Percentiles rank a stretch among this genome's conserved stretches.
phyloP scores from a whole-genome alignment of 306 rosid genomes.

The Inga leiocalycina region DNA sequence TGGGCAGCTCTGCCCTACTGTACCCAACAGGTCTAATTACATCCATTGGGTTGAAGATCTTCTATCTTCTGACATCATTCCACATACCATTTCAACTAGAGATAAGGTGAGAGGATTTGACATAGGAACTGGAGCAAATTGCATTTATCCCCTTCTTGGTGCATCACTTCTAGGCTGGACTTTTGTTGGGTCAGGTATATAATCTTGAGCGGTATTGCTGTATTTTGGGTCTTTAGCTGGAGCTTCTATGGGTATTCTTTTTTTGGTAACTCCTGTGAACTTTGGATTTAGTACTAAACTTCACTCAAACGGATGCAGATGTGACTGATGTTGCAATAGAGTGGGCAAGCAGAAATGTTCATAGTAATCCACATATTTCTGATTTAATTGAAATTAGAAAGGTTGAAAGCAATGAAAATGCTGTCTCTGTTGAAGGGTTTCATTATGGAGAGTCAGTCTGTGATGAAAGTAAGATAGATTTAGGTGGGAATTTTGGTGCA shows the following conservation, averaged over 20 bases:
- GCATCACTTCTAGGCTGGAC: constrained; percentile 85
- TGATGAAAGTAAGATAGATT: constrained; percentile 30
- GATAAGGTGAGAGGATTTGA: constrained; percentile 78
- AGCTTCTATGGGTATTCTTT: constrained; percentile 4
- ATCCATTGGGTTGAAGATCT: constrained; percentile 89
- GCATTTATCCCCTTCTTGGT: constrained; percentile 95
- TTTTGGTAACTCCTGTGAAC: constrained; percentile 13
- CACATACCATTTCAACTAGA: constrained; percentile 28
- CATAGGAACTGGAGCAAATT: constrained; percentile 92
- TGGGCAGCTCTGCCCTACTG: constrained; percentile 92
- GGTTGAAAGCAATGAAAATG: constrained; percentile 47
- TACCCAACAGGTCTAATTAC: constrained; percentile 91
- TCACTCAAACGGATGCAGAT: constrained; percentile 54
- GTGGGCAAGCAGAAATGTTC: constrained; percentile 79
- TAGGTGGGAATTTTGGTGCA: constrained; percentile 20
- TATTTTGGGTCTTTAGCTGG: constrained; percentile 6
- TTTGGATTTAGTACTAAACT: background rate
- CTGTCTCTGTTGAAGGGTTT: constrained; percentile 36
- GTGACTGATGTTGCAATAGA: constrained; percentile 82
- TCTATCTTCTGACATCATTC: constrained; percentile 65
- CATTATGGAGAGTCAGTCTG: constrained; percentile 24
- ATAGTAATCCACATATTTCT: constrained; percentile 63
- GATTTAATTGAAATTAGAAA: constrained; percentile 78
- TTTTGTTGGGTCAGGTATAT: constrained; percentile 87
- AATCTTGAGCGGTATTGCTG: background rate